Evolutionary conservation across 2,329 filamentous ascomycete genomes (phyloP), one percentile per base, ranked within the genome.

Genomic region (Rhexocercosporidium sp.): DNA sequence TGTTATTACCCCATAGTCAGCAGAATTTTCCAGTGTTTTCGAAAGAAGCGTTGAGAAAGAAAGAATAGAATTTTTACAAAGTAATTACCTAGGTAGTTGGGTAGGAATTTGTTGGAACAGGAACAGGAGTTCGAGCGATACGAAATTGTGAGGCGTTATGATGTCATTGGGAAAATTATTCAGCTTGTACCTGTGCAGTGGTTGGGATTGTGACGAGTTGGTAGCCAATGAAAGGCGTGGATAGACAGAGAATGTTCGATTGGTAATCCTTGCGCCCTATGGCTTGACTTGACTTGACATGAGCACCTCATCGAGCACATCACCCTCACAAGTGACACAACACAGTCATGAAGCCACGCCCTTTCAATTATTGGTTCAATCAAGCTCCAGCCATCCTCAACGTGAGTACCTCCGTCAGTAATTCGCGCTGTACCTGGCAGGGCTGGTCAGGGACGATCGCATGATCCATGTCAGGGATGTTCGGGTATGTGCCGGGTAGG

Each of bases 1-100:
- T 39, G 18, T 25, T 41, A 57, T 57, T 57, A 57, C 54, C 54
- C 54, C 34, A 57, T 57, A 37, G 54, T 41, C 20, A 37, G 54
- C 20, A 57, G 27, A 57, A 27, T 31, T 54, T 54, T 54, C 27
- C 8, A 5, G n/a, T 12, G 14, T 44, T 44, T 4, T 12, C n/a
- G 2, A 5, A 14, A 44, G 39, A 16, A 18, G n/a, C n/a, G n/a
- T 44, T 44, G 39, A 47, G 9, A 11, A 9, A 22, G 9, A n/a
- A 22, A 20, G 44, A 47, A 47, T n/a, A 25, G n/a, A 47, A 3
- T 47, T 47, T 22, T 44, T 44, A 16, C 14, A 39, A 39, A 14
- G 14, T 39, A 14, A 9, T 39, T 39, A 37, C 34, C 7, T 14
- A n/a, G 18, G 16, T 44, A 16, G 4, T n/a, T 44, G 41, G 18